Evolutionary conservation across 805 yeast species (phyloP).

Genomic region (Candida loeiensis): DNA sequence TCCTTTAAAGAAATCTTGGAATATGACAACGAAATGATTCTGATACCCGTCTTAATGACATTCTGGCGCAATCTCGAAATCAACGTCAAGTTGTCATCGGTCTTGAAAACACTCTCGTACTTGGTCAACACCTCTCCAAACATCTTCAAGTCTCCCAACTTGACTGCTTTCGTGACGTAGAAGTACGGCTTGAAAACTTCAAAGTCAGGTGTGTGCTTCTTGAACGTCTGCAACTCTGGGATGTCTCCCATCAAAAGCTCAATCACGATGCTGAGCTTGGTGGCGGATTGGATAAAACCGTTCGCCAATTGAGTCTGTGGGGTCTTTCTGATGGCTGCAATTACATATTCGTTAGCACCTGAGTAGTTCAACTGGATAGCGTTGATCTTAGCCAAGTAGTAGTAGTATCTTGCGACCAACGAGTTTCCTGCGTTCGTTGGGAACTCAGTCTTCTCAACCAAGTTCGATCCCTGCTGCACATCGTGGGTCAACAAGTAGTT

Average conservation of each 20-base stretch:
- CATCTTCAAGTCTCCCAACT: constrained; percentile 80
- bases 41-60: constrained; percentile 95
- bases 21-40: constrained; percentile 88
- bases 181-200: constrained; percentile 60
- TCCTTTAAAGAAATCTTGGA: constrained; percentile 88
- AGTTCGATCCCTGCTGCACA: constrained; percentile 80
- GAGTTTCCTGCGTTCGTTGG: constrained; percentile 84
- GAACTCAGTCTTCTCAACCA: constrained; percentile 84
- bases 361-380: constrained; percentile 93
- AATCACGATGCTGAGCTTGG: constrained; percentile 81
- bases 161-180: constrained; percentile 85
- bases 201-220: constrained; percentile 53
- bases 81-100: constrained; percentile 78
- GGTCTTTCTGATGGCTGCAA: constrained; percentile 93
- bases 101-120: constrained; percentile 58
- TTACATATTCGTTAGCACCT: constrained; percentile 81
- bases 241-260: constrained; percentile 95
- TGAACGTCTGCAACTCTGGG: constrained; percentile 82
- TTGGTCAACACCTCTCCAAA: constrained; percentile 69
- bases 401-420: constrained; percentile 85
- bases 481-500: constrained; percentile 75
- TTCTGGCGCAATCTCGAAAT: constrained; percentile 90
- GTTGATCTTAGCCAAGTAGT: constrained; percentile 83
- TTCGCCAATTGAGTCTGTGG: constrained; percentile 83
- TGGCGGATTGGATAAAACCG: constrained; percentile 87